phyloP scores from a whole-genome alignment of 1,284 basidiomycete species.

The Trametes versicolor region DNA sequence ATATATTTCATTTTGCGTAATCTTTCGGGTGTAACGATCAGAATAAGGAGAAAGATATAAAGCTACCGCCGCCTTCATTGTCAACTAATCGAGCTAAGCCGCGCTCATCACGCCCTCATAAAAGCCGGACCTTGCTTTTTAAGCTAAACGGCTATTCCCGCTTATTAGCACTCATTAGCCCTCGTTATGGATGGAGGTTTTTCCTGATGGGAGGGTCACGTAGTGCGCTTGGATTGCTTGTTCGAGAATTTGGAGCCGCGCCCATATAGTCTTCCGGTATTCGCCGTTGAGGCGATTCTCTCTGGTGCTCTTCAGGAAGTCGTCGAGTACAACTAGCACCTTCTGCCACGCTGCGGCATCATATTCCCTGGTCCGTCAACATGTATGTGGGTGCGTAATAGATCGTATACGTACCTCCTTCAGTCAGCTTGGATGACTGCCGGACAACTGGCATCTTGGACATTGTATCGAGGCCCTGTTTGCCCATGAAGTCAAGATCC shows the following conservation, averaged over 20 bases:
- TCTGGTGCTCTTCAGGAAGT: background rate
- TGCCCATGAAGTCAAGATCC: constrained; percentile 18
- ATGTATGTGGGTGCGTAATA: background rate
- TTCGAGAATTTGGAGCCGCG: constrained; percentile 6
- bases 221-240: constrained; percentile 8
- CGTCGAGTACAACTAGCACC: background rate
- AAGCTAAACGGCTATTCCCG: no score
- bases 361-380: background rate
- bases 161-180: no score
- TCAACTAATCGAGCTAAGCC: no score
- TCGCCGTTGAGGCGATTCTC: constrained; percentile 2
- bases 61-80: no score
- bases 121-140: no score
- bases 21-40: no score
- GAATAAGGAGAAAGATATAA: no score
- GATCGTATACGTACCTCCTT: background rate
- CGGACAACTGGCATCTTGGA: background rate
- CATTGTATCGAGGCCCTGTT: background rate
- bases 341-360: constrained; percentile 12
- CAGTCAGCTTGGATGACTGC: constrained; percentile 17
- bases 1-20: no score
- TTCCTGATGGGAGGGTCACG: constrained; percentile 12
- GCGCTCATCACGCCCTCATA: no score
- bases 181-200: no score
- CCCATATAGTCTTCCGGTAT: background rate